phyloP scores from a whole-genome alignment of 1,284 basidiomycete genomes.

The Macrocybe sp. region DNA sequence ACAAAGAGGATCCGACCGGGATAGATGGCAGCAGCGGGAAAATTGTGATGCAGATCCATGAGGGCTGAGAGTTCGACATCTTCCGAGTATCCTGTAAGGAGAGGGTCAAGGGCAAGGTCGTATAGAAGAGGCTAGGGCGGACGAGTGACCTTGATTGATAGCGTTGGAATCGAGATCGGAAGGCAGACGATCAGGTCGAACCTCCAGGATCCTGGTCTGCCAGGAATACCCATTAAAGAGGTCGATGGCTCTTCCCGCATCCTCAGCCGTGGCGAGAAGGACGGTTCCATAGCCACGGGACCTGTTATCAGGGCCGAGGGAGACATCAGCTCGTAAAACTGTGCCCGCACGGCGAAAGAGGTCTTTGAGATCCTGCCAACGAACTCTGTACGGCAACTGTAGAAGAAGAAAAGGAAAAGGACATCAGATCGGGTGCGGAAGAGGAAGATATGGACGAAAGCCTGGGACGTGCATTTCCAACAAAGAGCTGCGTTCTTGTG shows the following conservation, averaged over 20 bases:
- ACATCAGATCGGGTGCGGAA: constrained; percentile 3
- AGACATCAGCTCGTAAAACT: constrained; percentile 92
- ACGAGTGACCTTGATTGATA: constrained; percentile 10
- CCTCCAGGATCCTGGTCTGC: constrained; percentile 89
- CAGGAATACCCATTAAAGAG: constrained; percentile 91
- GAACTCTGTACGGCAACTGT: constrained; percentile 86
- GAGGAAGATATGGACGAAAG: constrained; percentile 1
- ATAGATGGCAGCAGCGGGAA: constrained; percentile 15
- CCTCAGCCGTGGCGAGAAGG: constrained; percentile 85
- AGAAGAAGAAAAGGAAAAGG: constrained; percentile 1
- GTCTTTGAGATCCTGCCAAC: constrained; percentile 98
- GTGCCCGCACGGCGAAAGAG: constrained; percentile 94
- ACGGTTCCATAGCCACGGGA: constrained; percentile 93
- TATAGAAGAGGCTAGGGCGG: constrained; percentile 7
- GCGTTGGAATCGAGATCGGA: constrained; percentile 36
- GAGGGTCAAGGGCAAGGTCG: neutral
- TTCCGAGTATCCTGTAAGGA: constrained; percentile 4
- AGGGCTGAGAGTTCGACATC: constrained; percentile 22
- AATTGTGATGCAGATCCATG: constrained; percentile 18
- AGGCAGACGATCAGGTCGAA: constrained; percentile 74
- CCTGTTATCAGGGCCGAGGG: constrained; percentile 87
- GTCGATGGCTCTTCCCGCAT: constrained; percentile 85
- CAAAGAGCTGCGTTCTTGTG: constrained; percentile 86
- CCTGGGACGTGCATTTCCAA: constrained; percentile 70
- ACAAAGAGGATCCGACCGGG: constrained; percentile 64